Percentiles rank a stretch among this genome's conserved stretches.
These are phyloP conservation scores for Tuber brumale DNA, from an alignment of 495 filamentous ascomycete genomes.

Conservation along the genomic window DNA sequence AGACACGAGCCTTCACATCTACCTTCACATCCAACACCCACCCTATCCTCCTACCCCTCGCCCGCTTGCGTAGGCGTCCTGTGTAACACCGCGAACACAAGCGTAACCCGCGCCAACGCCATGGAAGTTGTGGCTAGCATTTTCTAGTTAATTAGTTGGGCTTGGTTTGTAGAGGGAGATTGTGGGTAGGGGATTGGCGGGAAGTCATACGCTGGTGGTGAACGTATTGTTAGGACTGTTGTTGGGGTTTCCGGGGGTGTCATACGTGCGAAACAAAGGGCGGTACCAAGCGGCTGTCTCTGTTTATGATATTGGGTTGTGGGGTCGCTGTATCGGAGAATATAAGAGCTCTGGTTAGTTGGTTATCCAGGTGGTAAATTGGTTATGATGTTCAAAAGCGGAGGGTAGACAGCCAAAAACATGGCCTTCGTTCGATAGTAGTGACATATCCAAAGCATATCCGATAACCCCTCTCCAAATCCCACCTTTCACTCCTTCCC, in stretches of 20 bases:
- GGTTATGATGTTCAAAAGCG: not conserved
- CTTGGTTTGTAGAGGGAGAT: not conserved
- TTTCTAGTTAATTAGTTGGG: too few species aligned
- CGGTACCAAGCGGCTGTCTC: not conserved
- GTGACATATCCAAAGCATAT: not conserved
- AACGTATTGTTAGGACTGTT: not conserved
- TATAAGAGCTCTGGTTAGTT: not conserved
- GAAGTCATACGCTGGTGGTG: not conserved
- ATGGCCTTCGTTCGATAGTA: not conserved
- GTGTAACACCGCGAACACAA: too few species aligned
- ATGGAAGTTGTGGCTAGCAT: too few species aligned
- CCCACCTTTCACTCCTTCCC: not conserved
- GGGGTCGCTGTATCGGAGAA: not conserved
- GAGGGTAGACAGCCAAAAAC: not conserved
- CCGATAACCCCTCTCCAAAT: not conserved
- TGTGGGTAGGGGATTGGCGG: not conserved
- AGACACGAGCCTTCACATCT: too few species aligned
- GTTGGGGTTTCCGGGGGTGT: not conserved
- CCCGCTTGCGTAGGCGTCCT: too few species aligned
- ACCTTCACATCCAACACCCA: too few species aligned
- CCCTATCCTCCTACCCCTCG: too few species aligned
- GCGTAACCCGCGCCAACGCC: too few species aligned
- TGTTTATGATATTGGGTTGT: not conserved
- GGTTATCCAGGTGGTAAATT: not conserved
- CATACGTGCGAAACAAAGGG: not conserved